Evolutionary conservation across 2,329 filamentous ascomycete species (phyloP).

Genomic region (Hypoxylon sp.): DNA sequence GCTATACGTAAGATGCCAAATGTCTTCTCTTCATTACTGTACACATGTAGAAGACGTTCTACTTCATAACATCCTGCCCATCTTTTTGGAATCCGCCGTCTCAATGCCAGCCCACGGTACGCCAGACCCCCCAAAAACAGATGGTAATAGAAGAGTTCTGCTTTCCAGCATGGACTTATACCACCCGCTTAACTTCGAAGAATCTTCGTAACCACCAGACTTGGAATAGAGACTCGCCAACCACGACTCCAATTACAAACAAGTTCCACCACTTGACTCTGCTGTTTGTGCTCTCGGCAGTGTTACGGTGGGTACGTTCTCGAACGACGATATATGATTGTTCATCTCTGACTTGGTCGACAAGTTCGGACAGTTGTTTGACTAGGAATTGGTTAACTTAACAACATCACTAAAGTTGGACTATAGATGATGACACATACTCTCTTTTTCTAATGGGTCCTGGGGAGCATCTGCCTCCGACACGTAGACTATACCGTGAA

Average conservation of each 20-base stretch:
- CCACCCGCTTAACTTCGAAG: slow-evolving; percentile 86
- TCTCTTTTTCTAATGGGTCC: slow-evolving; percentile 92
- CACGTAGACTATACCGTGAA: slow-evolving; percentile 98
- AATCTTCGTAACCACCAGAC: slow-evolving; percentile 99
- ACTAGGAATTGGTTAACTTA: slow-evolving; percentile 68
- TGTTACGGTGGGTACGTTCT: slow-evolving; percentile 97
- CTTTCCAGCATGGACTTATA: slow-evolving; percentile 58
- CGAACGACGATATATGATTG: slow-evolving; percentile 96
- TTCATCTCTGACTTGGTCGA: slow-evolving; percentile 96
- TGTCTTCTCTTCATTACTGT: slow-evolving; percentile 43
- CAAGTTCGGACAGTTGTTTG: slow-evolving; percentile 83
- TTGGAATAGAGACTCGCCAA: slow-evolving; percentile 96
- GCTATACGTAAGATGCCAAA: slow-evolving; percentile 15
- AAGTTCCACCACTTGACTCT: slow-evolving; percentile 99
- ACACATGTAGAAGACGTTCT: slow-evolving; percentile 46
- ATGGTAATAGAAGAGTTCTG: slow-evolving; percentile 23
- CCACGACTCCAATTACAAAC: slow-evolving; percentile 90
- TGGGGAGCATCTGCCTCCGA: slow-evolving; percentile 86
- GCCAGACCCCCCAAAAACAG: slow-evolving; percentile 48
- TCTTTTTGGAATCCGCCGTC: slow-evolving; percentile 38
- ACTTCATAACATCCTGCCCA: slow-evolving; percentile 28
- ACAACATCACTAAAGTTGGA: neutral
- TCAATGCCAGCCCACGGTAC: slow-evolving; percentile 46
- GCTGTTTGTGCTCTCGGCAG: slow-evolving; percentile 96
- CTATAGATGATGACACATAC: slow-evolving; percentile 62